Percentiles rank a stretch among this genome's conserved stretches.
Conservation (phyloP, 208 protist species). For the Wallacemonas sp. region DNA sequence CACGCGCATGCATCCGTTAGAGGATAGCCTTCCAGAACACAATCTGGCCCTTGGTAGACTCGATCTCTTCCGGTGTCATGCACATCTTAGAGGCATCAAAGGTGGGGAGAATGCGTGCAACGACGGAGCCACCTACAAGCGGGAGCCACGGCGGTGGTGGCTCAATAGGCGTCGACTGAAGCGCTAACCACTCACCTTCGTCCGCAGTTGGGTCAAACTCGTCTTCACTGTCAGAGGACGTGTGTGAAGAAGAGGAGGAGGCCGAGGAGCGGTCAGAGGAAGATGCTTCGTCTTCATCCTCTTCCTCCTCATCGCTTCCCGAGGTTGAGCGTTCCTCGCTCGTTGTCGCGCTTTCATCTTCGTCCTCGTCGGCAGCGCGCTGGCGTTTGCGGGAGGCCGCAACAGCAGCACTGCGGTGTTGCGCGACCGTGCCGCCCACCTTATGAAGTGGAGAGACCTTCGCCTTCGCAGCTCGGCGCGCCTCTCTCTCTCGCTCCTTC, state of each 20-base stretch:
- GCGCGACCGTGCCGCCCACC: not conserved
- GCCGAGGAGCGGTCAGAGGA: conserved; percentile 9
- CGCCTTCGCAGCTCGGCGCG: not conserved
- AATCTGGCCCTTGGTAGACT: not conserved
- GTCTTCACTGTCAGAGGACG: not conserved
- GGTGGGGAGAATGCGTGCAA: conserved; percentile 8
- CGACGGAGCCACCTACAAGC: conserved; percentile 4
- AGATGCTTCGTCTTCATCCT: conserved; percentile 12
- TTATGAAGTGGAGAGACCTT: not conserved
- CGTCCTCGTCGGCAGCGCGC: not conserved
- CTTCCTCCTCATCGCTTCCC: not conserved
- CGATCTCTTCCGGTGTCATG: not conserved
- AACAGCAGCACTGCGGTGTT: not conserved
- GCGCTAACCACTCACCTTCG: conserved; percentile 20
- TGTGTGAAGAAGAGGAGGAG: conserved; percentile 2
- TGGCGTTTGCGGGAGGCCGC: not conserved
- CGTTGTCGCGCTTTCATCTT: not conserved
- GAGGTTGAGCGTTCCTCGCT: not conserved
- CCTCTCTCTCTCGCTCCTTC: not conserved
- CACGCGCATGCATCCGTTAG: not conserved
- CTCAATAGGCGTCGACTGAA: conserved; percentile 33
- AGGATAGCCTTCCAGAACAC: conserved; percentile 7
- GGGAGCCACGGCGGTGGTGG: conserved; percentile 48
- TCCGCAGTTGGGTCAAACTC: conserved; percentile 10
- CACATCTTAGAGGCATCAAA: conserved; percentile 2